phyloP scores from a whole-genome alignment of 2,329 filamentous ascomycete genomes.

The Cryphonectria radicalis region DNA sequence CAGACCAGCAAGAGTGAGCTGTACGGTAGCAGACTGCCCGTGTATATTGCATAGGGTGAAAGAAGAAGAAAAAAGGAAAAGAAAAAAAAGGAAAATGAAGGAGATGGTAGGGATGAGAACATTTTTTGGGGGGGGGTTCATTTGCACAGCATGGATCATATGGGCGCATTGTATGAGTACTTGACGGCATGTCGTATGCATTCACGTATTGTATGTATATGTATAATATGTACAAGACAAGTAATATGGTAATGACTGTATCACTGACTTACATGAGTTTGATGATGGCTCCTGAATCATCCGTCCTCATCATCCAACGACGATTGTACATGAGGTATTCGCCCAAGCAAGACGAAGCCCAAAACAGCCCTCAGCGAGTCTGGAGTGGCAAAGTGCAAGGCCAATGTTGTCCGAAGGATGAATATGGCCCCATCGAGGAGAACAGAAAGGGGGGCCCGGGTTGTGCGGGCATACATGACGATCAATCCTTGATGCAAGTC shows the following conservation, averaged over 20 bases:
- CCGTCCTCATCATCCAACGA: background rate
- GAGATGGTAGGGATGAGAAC: background rate
- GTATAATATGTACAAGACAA: background rate
- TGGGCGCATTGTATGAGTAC: background rate
- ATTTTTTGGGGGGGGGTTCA: background rate
- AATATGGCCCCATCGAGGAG: background rate
- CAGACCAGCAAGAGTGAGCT: constrained; percentile 59
- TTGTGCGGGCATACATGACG: background rate
- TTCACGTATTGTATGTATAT: background rate
- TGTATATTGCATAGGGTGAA: constrained; percentile 51
- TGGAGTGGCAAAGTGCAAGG: background rate
- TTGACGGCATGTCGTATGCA: background rate
- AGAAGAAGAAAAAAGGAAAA: background rate
- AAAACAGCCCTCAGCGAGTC: background rate
- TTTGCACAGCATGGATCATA: background rate
- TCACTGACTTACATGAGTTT: no score
- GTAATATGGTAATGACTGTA: background rate
- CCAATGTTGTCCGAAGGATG: background rate
- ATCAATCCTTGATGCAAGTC: background rate
- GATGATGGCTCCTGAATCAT: no score
- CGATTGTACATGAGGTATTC: background rate
- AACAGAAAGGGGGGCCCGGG: background rate
- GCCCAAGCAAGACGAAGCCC: background rate
- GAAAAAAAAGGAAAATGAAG: background rate
- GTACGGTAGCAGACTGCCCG: constrained; percentile 57